phyloP scores from a whole-genome alignment of 768 basidiomycete species.

The Tylopilus vinaceipallidus region DNA sequence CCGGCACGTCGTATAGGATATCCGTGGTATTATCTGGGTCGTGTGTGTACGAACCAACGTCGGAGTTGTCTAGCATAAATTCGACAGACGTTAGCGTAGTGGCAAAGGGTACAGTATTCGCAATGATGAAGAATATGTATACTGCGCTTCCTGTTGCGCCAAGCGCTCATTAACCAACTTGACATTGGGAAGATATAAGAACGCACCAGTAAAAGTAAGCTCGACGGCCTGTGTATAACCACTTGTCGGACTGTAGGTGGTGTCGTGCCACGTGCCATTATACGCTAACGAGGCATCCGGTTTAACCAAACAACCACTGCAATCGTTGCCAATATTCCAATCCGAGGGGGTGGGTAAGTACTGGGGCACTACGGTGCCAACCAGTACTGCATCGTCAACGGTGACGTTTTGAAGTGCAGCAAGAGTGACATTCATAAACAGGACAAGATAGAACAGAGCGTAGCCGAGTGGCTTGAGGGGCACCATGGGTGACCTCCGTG shows the following conservation, averaged over 20 bases:
- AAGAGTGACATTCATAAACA: background rate
- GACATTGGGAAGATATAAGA: background rate
- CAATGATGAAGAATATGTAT: conserved; percentile 19
- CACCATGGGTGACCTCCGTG: no score
- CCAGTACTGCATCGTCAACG: conserved; percentile 13
- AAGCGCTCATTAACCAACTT: background rate
- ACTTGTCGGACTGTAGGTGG: background rate
- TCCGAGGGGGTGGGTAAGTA: conserved; percentile 2
- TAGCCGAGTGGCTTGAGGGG: no score
- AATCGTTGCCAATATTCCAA: conserved; percentile 10
- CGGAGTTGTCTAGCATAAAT: conserved; percentile 8
- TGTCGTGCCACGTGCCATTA: conserved; percentile 20
- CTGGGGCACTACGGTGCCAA: conserved; percentile 4
- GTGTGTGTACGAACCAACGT: conserved; percentile 1
- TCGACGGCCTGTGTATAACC: background rate
- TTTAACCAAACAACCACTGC: background rate
- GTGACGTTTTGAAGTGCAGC: conserved; percentile 15
- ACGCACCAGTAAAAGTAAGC: conserved; percentile 14
- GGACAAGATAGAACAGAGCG: background rate
- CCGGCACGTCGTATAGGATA: conserved; percentile 14
- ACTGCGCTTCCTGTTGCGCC: conserved; percentile 7
- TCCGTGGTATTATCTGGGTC: background rate
- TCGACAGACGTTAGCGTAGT: background rate
- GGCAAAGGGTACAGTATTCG: background rate
- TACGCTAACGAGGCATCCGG: conserved; percentile 2